phyloP scores from a whole-genome alignment of 257 asterid genomes.

The Gentiana straminea region DNA sequence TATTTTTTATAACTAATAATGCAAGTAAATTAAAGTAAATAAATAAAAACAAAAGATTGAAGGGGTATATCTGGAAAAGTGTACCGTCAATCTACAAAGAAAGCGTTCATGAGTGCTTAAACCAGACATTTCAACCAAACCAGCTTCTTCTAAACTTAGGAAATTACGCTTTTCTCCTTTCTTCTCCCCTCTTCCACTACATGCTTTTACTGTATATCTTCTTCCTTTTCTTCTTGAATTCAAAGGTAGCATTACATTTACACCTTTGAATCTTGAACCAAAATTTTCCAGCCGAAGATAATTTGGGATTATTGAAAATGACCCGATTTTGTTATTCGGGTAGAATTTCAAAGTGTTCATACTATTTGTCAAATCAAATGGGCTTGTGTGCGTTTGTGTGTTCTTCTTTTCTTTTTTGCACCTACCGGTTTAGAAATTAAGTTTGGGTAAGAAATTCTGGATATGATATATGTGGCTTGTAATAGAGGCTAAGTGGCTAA shows the following conservation, averaged over 20 bases:
- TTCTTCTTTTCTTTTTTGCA: too few species aligned
- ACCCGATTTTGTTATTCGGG: not conserved
- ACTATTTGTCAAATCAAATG: not conserved
- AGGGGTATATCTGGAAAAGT: not conserved
- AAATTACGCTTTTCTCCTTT: slow-evolving; percentile 24
- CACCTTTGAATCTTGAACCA: not conserved
- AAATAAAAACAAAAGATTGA: not conserved
- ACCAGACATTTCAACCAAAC: slow-evolving; percentile 74
- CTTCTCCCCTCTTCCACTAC: slow-evolving; percentile 8
- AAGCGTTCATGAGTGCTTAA: slow-evolving; percentile 72
- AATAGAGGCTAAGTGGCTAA: too few species aligned
- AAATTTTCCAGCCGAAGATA: not conserved
- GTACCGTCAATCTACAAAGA: slow-evolving; percentile 77
- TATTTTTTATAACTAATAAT: not conserved
- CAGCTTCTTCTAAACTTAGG: slow-evolving; percentile 71
- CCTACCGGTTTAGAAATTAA: too few species aligned
- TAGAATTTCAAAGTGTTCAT: slow-evolving; percentile 8
- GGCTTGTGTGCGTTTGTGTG: too few species aligned
- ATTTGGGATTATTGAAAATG: not conserved
- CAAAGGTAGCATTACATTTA: not conserved
- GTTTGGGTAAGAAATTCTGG: too few species aligned
- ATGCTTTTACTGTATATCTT: slow-evolving; percentile 11
- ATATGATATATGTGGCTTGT: too few species aligned
- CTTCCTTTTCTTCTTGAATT: not conserved
- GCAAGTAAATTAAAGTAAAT: too few species aligned